Conservation (phyloP, 2,329 filamentous ascomycete genomes). For the Penicillium capsulatum region DNA sequence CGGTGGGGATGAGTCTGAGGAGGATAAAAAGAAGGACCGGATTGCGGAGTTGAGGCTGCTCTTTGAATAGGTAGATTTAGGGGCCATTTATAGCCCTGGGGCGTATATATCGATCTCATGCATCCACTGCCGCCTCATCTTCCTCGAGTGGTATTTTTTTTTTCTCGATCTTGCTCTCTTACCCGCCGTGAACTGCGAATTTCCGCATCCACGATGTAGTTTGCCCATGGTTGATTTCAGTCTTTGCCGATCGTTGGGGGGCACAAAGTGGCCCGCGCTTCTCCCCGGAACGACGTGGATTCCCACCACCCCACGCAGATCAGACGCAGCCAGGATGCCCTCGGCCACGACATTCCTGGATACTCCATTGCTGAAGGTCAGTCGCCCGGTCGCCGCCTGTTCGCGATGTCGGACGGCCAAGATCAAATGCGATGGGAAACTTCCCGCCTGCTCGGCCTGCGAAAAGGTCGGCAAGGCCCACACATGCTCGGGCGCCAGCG, state of each 20-base stretch:
- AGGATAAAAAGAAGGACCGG: slow-evolving; percentile 82
- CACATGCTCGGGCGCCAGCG: slow-evolving; percentile 90
- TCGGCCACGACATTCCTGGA: slow-evolving; percentile 36
- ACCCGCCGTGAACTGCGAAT: no score
- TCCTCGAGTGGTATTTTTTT: no score
- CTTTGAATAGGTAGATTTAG: slow-evolving; percentile 55
- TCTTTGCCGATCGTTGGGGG: no score
- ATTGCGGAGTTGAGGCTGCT: slow-evolving; percentile 94
- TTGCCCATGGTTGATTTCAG: no score
- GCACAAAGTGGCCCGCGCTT: no score
- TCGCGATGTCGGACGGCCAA: slow-evolving; percentile 84
- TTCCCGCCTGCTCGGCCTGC: slow-evolving; percentile 91
- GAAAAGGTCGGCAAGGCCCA: slow-evolving; percentile 81
- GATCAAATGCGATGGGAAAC: slow-evolving; percentile 95
- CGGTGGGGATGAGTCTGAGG: slow-evolving; percentile 80
- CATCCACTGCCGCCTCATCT: no score
- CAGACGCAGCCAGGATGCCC: slow-evolving; percentile 27
- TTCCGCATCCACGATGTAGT: no score
- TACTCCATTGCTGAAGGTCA: slow-evolving; percentile 53
- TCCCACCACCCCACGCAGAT: background rate
- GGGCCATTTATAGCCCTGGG: no score
- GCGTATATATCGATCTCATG: no score
- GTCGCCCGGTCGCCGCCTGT: slow-evolving; percentile 73
- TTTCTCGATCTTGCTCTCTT: no score
- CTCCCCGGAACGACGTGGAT: no score